Evolutionary conservation across 2,329 filamentous ascomycete genomes (phyloP).

Genomic region (Paracorniculantispora psalliotae): DNA sequence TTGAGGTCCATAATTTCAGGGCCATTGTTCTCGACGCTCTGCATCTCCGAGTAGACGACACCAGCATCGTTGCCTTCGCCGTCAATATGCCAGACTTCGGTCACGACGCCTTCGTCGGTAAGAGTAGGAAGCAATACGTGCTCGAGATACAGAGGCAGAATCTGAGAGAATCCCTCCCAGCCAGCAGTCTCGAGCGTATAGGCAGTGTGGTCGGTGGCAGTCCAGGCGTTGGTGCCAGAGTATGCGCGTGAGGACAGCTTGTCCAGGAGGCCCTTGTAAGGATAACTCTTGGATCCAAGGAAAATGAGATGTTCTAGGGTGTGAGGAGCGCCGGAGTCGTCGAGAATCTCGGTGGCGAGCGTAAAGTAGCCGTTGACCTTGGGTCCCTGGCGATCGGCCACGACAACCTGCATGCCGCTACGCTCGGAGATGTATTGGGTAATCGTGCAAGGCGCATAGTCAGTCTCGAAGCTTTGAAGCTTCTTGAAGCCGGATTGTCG

Average conservation of each 20-base stretch:
- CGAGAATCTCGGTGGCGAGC: slow-evolving; percentile 92
- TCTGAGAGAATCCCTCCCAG: slow-evolving; percentile 94
- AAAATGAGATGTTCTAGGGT: slow-evolving; percentile 80
- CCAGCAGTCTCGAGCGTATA: slow-evolving; percentile 94
- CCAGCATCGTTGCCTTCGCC: slow-evolving; percentile 91
- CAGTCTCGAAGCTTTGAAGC: slow-evolving; percentile 78
- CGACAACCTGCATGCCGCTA: slow-evolving; percentile 90
- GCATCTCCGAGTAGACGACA: slow-evolving; percentile 98
- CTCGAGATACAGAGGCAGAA: slow-evolving; percentile 90
- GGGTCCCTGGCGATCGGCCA: slow-evolving; percentile 89
- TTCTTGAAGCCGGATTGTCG: slow-evolving; percentile 66
- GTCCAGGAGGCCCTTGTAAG: slow-evolving; percentile 91
- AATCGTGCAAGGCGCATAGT: slow-evolving; percentile 84
- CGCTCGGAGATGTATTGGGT: slow-evolving; percentile 94
- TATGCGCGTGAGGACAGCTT: slow-evolving; percentile 92
- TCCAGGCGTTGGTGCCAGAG: slow-evolving; percentile 94
- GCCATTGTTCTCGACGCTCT: slow-evolving; percentile 82
- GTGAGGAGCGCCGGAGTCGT: slow-evolving; percentile 90
- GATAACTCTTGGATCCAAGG: slow-evolving; percentile 89
- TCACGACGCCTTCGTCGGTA: slow-evolving; percentile 88
- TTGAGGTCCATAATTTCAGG: slow-evolving; percentile 82
- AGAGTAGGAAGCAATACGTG: slow-evolving; percentile 88
- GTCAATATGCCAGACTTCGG: slow-evolving; percentile 94
- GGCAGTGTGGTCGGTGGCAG: slow-evolving; percentile 90
- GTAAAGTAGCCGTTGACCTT: slow-evolving; percentile 94